phyloP scores from a whole-genome alignment of 371 early-diverging fungal species.

The Syncephalastrum sp. region DNA sequence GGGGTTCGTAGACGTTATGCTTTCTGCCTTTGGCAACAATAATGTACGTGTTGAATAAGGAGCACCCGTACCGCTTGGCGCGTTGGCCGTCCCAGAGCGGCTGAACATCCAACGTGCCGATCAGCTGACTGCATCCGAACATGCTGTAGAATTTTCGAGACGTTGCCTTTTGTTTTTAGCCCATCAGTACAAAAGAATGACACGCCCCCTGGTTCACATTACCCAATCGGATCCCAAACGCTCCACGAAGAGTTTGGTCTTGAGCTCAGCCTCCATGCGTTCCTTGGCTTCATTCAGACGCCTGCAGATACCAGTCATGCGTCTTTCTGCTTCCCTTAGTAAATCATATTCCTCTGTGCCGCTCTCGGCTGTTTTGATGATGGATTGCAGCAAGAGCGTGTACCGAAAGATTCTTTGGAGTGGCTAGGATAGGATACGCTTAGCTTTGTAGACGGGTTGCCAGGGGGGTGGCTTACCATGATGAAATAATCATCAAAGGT shows the following conservation, averaged over 20 bases:
- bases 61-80: constrained; percentile 45
- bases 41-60: constrained; percentile 54
- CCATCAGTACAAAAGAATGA: constrained; percentile 4
- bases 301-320: constrained; percentile 30
- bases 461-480: constrained; percentile 22
- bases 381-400: constrained; percentile 32
- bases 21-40: constrained; percentile 55
- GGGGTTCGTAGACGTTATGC: constrained; percentile 46
- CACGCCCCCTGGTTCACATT: neutral
- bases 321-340: constrained; percentile 26
- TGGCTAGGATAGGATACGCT: constrained; percentile 23
- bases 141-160: constrained; percentile 35
- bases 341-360: constrained; percentile 28
- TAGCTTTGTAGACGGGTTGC: neutral
- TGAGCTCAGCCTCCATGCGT: constrained; percentile 31
- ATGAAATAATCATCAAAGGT: constrained; percentile 48
- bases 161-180: constrained; percentile 17
- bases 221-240: constrained; percentile 44
- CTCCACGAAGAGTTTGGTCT: constrained; percentile 35
- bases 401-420: constrained; percentile 49
- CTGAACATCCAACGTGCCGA: constrained; percentile 45
- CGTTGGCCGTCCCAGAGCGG: constrained; percentile 19
- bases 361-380: constrained; percentile 32
- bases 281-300: constrained; percentile 33
- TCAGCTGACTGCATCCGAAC: constrained; percentile 35